Percentiles rank a stretch among this genome's conserved stretches.
These are phyloP conservation scores for Neonectria magnoliae DNA, from an alignment of 2,329 filamentous ascomycete species.

Conservation along the genomic window DNA sequence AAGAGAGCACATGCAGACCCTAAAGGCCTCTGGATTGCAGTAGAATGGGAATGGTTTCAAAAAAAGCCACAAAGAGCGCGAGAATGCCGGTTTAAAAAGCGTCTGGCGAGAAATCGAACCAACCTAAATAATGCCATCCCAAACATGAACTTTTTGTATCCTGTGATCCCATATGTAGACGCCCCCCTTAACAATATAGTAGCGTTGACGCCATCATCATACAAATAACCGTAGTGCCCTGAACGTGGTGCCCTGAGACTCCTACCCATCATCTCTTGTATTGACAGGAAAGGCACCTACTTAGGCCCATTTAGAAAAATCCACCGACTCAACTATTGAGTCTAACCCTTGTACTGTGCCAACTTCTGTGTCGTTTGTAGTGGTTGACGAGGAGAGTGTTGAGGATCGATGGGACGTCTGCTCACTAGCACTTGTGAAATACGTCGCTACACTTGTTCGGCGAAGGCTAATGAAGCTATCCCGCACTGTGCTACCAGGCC, in stretches of 20 bases:
- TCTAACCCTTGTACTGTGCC: conserved; percentile 45
- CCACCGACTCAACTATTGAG: conserved; percentile 50
- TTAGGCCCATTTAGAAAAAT: conserved; percentile 53
- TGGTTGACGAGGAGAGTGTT: conserved; percentile 62
- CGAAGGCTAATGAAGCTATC: conserved; percentile 71
- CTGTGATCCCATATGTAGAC: conserved; percentile 44
- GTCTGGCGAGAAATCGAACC: conserved; percentile 1
- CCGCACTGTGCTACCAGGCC: conserved; percentile 62
- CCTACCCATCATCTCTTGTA: background rate
- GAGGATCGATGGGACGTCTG: conserved; percentile 67
- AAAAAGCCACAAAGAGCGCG: conserved; percentile 3
- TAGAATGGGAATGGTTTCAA: conserved; percentile 12
- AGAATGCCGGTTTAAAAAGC: background rate
- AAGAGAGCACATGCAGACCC: background rate
- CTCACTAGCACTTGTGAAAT: conserved; percentile 68
- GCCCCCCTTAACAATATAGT: conserved; percentile 28
- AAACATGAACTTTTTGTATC: conserved; percentile 44
- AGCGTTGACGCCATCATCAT: conserved; percentile 24
- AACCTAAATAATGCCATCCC: conserved; percentile 21
- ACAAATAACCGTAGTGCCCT: conserved; percentile 14
- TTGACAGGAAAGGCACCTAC: background rate
- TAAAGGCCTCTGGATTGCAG: conserved; percentile 7
- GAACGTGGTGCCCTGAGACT: background rate
- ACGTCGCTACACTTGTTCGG: conserved; percentile 72
- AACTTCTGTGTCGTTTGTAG: conserved; percentile 65